phyloP scores from a whole-genome alignment of 495 filamentous ascomycete species.

The Penicillium coffeae region DNA sequence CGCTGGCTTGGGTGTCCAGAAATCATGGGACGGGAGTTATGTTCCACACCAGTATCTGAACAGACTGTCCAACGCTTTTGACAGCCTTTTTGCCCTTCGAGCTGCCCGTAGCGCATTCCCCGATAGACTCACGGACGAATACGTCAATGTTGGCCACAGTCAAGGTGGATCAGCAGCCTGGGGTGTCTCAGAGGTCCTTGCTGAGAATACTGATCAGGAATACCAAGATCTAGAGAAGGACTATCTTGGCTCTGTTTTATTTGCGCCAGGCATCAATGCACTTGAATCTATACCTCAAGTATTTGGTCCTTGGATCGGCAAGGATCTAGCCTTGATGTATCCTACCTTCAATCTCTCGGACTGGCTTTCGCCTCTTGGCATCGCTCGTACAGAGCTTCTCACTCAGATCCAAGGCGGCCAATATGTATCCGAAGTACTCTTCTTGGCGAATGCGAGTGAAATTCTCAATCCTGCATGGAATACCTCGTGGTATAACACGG shows the following conservation, averaged over 20 bases:
- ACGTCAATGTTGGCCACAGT: constrained; percentile 45
- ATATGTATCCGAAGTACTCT: constrained; percentile 18
- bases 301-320: constrained; percentile 19
- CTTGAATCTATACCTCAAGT: constrained; percentile 17
- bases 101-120: constrained; percentile 41
- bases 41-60: constrained; percentile 42
- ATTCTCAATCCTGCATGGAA: constrained; percentile 22
- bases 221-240: constrained; percentile 25
- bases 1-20: constrained; percentile 48
- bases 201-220: constrained; percentile 13
- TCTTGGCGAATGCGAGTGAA: constrained; percentile 12
- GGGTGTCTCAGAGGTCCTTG: constrained; percentile 34
- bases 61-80: constrained; percentile 32
- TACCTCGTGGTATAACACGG: constrained; percentile 17
- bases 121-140: constrained; percentile 24
- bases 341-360: constrained; percentile 20
- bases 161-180: constrained; percentile 49
- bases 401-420: constrained; percentile 29
- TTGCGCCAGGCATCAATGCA: constrained; percentile 32
- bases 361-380: constrained; percentile 25
- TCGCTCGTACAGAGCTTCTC: constrained; percentile 26
- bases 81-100: constrained; percentile 39
- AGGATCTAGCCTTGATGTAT: constrained; percentile 12
- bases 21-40: constrained; percentile 26
- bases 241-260: constrained; percentile 39